Base-by-base conservation (phyloP, 345 rosid species). In the Schrenkiella parvula region DNA sequence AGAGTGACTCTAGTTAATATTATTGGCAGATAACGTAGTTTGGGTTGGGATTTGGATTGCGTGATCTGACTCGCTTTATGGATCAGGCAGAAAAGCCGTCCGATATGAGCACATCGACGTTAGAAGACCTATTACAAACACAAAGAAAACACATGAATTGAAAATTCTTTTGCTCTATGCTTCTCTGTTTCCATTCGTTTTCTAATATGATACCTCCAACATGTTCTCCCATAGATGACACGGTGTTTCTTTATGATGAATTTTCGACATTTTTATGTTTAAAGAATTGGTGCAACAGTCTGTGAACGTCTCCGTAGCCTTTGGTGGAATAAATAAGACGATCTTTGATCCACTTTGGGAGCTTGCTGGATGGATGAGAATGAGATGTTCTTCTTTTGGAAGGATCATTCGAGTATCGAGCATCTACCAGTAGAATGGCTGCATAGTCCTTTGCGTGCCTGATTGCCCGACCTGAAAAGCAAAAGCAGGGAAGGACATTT, bases 281-380 rank as follows among this genome's bases (percentile, higher is more conserved):
- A 82, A 87, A 90, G 84, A 93, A 93, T 51, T 85, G 92, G 66
- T 85, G 89, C 80, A 93, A 73, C 78, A 85, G 74, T 67, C 82
- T 80, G 50, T 89, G 98, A 58, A 90, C 93, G 79, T 93, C 93
- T 43, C 98, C 98, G 46, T 93, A 93, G 76, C 81, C 88, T 67
- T 68, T 83, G 44, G 89, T 80, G 21, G 89, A 52, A 60, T 86
- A 78, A 47, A 89, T 71, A 50, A 93, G 83, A 10, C 84, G 42
- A 66, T 85, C 92, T 76, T 80, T 88, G 64, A 89, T 92, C 96
- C 98, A 92, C 64, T 42, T 80, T 0, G 96, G 96, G 58, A 92
- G 95, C 84, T 85, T 92, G 81, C 81, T 78, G 56, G 87, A 77
- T 56, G 92, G 96, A 77, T 82, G 89, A 47, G 85, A 83, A 38